Percentiles rank a stretch among this genome's conserved stretches.
Conservation (phyloP, 108 stramenopile genomes). For the Discostella stelligeroides region DNA sequence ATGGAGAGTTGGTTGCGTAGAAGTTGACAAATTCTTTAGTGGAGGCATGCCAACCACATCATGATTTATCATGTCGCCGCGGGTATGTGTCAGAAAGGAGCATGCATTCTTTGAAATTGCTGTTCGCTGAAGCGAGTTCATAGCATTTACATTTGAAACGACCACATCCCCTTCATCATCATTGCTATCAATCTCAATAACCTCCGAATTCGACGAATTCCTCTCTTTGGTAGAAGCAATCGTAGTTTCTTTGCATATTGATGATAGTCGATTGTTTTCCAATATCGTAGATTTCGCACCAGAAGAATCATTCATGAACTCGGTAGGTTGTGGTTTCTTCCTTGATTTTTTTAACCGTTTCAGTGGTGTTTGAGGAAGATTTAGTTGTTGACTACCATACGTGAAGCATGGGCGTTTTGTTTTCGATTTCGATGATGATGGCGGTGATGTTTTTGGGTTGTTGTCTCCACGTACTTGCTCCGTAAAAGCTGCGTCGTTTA, state of each 20-base stretch:
- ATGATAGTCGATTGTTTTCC: no score
- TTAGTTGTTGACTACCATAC: not conserved
- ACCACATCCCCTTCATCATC: no score
- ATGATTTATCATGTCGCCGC: not conserved
- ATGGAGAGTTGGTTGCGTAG: slow-evolving; percentile 5
- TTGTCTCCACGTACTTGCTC: not conserved
- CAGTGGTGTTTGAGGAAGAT: slow-evolving; percentile 14
- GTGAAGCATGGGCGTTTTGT: slow-evolving; percentile 3
- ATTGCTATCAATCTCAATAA: slow-evolving; percentile 19
- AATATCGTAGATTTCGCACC: no score
- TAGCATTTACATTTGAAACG: no score
- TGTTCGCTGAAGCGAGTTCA: no score
- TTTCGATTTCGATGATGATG: not conserved
- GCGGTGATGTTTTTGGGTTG: no score
- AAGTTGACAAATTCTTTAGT: not conserved
- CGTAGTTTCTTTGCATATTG: not conserved
- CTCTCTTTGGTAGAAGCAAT: not conserved
- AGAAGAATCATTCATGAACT: not conserved
- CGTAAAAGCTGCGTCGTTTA: not conserved
- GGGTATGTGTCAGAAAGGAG: not conserved
- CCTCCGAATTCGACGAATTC: slow-evolving; percentile 7
- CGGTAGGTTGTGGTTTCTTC: not conserved
- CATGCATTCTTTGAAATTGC: slow-evolving; percentile 1
- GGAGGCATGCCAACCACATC: not conserved
- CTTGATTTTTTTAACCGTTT: slow-evolving; percentile 12